Evolutionary conservation across 108 stramenopile genomes (phyloP).

Genomic region (Cyclotella distinguenda): DNA sequence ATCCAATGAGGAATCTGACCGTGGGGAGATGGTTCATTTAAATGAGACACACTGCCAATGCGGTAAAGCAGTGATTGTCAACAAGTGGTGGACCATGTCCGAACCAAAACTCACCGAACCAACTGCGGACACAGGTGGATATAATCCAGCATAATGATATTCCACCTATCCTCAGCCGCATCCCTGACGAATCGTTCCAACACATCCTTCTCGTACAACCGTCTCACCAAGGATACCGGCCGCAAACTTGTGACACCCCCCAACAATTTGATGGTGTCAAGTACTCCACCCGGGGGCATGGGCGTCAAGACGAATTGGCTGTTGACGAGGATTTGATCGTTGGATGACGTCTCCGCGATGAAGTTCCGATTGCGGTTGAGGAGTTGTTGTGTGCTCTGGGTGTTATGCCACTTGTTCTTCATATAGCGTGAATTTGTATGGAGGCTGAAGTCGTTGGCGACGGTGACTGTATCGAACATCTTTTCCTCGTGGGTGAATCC

Average conservation of each 20-base stretch:
- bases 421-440: slow-evolving; percentile 6
- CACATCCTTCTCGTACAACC: slow-evolving; percentile 16
- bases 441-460: slow-evolving; percentile 12
- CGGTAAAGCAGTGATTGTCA: too few relatives aligned
- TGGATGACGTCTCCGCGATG: neutral
- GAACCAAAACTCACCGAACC: slow-evolving; percentile 10
- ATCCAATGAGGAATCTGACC: too few relatives aligned
- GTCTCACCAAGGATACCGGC: slow-evolving; percentile 20
- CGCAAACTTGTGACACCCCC: slow-evolving; percentile 24
- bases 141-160: slow-evolving; percentile 22
- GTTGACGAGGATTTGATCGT: slow-evolving; percentile 5
- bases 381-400: neutral
- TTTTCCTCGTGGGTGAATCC: slow-evolving; percentile 13
- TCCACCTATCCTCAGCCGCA: slow-evolving; percentile 17
- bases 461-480: neutral
- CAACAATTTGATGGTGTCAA: slow-evolving; percentile 4
- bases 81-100: too few relatives aligned
- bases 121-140: slow-evolving; percentile 18
- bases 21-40: too few relatives aligned
- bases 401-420: slow-evolving; percentile 35
- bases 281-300: neutral
- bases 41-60: too few relatives aligned
- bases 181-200: slow-evolving; percentile 12
- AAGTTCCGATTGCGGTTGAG: slow-evolving; percentile 11
- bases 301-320: slow-evolving; percentile 23